Percentiles rank a stretch among this genome's conserved stretches.
These are phyloP conservation scores for Brasilioporus rufonigricans DNA, from an alignment of 768 basidiomycete genomes.

Conservation along the genomic window DNA sequence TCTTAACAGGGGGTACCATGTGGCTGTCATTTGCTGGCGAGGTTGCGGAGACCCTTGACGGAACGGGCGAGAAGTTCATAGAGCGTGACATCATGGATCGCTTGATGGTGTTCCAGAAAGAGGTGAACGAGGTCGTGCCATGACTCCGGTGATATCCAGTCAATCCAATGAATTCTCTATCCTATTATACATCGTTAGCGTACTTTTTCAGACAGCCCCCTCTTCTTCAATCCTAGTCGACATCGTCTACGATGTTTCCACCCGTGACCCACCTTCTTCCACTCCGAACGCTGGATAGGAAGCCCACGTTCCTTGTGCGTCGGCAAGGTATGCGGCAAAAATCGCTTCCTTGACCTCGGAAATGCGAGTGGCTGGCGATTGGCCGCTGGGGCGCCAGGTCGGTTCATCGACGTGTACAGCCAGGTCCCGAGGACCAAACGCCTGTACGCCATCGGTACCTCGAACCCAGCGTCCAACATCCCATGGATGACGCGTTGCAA, in stretches of 20 bases:
- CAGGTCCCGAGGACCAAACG: slow-evolving; percentile 39
- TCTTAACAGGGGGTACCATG: no score
- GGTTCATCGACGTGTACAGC: slow-evolving; percentile 21
- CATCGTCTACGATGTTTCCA: slow-evolving; percentile 22
- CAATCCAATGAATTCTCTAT: slow-evolving; percentile 9
- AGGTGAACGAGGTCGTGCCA: not conserved
- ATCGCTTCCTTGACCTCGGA: slow-evolving; percentile 17
- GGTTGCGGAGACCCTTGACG: slow-evolving; percentile 41
- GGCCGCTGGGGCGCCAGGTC: slow-evolving; percentile 1
- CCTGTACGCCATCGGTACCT: slow-evolving; percentile 40
- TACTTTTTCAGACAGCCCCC: slow-evolving; percentile 20
- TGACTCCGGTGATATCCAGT: slow-evolving; percentile 10
- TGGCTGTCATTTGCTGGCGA: slow-evolving; percentile 34
- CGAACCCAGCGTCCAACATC: slow-evolving; percentile 40
- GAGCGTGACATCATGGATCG: slow-evolving; percentile 39
- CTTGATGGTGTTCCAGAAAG: slow-evolving; percentile 41
- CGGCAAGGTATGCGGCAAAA: slow-evolving; percentile 24
- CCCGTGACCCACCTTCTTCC: slow-evolving; percentile 20
- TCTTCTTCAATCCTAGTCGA: not conserved
- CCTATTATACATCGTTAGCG: slow-evolving; percentile 24
- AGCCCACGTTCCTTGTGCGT: slow-evolving; percentile 34
- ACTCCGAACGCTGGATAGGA: slow-evolving; percentile 29
- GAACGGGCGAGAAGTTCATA: slow-evolving; percentile 54
- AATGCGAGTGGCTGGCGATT: slow-evolving; percentile 31
- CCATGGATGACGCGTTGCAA: slow-evolving; percentile 38